Percentiles rank a stretch among this genome's conserved stretches.
These are phyloP conservation scores for Saccharomycopsis fibuligera DNA, from an alignment of 805 yeast species.

Conservation along the genomic window DNA sequence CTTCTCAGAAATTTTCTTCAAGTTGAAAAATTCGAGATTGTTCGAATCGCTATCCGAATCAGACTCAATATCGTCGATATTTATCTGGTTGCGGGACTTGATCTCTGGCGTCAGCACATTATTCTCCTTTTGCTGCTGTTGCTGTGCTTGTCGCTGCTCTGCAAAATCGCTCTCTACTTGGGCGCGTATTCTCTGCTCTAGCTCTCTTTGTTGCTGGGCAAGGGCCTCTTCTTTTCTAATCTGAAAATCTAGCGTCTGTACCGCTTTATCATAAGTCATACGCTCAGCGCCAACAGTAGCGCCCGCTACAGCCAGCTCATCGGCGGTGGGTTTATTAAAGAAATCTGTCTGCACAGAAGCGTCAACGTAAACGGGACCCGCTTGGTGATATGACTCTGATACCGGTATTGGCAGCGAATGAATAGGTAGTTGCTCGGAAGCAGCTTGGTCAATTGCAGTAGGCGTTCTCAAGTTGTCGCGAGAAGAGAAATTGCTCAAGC, in stretches of 20 bases:
- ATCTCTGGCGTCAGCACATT: neutral
- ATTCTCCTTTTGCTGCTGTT: neutral
- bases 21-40: neutral
- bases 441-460: neutral
- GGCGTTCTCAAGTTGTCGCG: neutral
- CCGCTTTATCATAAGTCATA: conserved; percentile 17
- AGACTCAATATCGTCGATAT: neutral
- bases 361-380: no score
- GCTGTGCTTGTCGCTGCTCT: neutral
- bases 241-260: conserved; percentile 17
- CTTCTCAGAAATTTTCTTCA: neutral
- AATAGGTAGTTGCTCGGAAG: no score
- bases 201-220: neutral
- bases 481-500: no score
- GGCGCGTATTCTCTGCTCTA: conserved; percentile 4
- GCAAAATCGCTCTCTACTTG: conserved; percentile 6
- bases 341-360: conserved; percentile 9
- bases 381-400: no score
- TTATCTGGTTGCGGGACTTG: neutral
- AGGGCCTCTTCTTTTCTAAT: conserved; percentile 11
- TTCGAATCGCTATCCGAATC: neutral
- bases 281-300: neutral
- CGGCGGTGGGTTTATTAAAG: neutral
- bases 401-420: no score
- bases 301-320: neutral